Percentiles rank a stretch among this genome's conserved stretches.
Conservation (phyloP, 164 flowering plant species). For the Brasenia schreberi region DNA sequence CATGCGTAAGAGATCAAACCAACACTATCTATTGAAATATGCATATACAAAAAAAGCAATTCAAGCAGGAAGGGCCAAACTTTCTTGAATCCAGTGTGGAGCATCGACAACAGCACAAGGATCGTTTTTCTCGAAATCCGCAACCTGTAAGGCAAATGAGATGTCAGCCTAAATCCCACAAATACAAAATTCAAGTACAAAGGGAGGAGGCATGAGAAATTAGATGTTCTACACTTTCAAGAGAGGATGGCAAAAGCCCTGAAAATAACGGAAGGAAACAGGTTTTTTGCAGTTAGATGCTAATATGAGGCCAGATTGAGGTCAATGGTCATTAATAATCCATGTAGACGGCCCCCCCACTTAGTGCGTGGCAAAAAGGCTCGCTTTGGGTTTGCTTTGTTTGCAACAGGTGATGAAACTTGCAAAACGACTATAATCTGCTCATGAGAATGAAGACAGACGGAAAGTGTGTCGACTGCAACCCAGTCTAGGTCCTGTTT, state of each 20-base stretch:
- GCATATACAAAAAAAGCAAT: not conserved
- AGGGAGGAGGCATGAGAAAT: not conserved
- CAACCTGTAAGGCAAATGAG: constrained; percentile 37
- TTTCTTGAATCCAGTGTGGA: constrained; percentile 54
- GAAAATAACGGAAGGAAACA: too few species aligned
- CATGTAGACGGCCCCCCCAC: too few species aligned
- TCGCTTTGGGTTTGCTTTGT: too few species aligned
- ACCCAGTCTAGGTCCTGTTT: not conserved
- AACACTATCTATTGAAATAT: too few species aligned
- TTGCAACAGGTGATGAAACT: not conserved
- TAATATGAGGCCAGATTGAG: too few species aligned
- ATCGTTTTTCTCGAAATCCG: constrained; percentile 77
- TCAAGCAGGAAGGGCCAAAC: constrained; percentile 83
- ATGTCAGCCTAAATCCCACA: not conserved
- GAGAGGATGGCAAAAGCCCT: too few species aligned
- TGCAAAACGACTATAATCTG: not conserved
- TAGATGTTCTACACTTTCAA: not conserved
- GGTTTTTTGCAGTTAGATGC: too few species aligned
- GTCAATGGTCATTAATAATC: too few species aligned
- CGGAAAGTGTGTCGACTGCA: not conserved
- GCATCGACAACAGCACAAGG: constrained; percentile 65
- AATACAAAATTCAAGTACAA: not conserved
- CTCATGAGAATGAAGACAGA: not conserved
- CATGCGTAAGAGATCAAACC: too few species aligned
- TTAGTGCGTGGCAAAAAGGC: too few species aligned